Evolutionary conservation across 75 land plant genomes (phyloP), one percentile per base, ranked within the genome.

Genomic region (Isoetes taiwanensis): DNA sequence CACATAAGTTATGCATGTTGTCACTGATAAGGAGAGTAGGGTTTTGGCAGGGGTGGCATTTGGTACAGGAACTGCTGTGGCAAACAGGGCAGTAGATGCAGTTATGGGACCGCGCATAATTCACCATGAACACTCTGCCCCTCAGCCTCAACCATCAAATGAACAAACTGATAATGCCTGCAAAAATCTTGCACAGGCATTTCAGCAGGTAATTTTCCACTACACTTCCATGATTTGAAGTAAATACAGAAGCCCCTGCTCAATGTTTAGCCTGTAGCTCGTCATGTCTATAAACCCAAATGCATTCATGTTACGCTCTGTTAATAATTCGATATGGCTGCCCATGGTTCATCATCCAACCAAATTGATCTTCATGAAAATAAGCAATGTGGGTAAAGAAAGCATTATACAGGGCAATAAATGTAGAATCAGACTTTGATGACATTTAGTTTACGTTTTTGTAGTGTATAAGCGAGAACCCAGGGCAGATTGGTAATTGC

Each of bases 61-160:
- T 71, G 97, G 97, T n/a, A 76, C 80, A 28, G 97, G 97, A 41
- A 90, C 93, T 71, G 84, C 94, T 0, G 60, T 90, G 26, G 97
- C 93, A 11, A 91, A 90, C 64, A 72, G 97, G 56, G 93, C 93
- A 32, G 97, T 86, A 16, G 97, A 90, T 66, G 76, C 77, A 32
- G 71, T 90, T 0, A 64, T 86, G 66, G 97, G 97, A 23, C 97
- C 97, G 28, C 81, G 93, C 6, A 80, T 80, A 24, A 63, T 90
- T 23, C 90, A 84, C 40, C 97, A 91, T 63, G 93, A 90, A 67
- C 63, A 59, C 4, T 5, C 50, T 5, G 50, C 50, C 16, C 23
- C 50, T 5, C 14, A 9, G 14, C 12, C 39, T 37, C 39, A 9
- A 37, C 39, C 9, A 14, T n/a, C n/a, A n/a, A n/a, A n/a, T n/a